These are phyloP conservation scores for Dryas integrifolia DNA, from an alignment of 331 rosid genomes.

Conservation along the genomic window DNA sequence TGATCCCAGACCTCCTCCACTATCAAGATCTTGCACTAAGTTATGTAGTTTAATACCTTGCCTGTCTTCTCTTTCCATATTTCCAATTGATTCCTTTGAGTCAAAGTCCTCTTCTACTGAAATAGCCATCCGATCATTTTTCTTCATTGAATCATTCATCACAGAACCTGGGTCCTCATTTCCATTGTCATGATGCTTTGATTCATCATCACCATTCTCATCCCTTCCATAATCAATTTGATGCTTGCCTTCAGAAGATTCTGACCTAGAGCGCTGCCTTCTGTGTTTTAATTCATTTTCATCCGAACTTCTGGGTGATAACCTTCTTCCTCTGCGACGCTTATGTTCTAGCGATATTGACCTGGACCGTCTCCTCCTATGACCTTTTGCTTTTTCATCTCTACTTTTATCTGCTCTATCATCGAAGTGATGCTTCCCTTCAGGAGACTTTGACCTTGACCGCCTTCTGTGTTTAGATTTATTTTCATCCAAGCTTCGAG, in stretches of 20 bases:
- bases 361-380: conserved; percentile 45
- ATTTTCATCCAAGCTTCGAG: conserved; percentile 37
- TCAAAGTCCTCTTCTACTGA: conserved; percentile 28
- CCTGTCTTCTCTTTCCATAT: conserved; percentile 25
- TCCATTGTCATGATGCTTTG: conserved; percentile 35
- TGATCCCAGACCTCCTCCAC: conserved; percentile 16
- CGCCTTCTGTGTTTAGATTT: conserved; percentile 38
- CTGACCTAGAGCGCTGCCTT: conserved; percentile 38
- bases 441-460: conserved; percentile 57
- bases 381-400: conserved; percentile 49
- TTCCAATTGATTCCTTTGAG: conserved; percentile 34
- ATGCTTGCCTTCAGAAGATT: conserved; percentile 44
- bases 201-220: conserved; percentile 30
- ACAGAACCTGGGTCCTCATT: conserved; percentile 27
- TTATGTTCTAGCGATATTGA: conserved; percentile 46
- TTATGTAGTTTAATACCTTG: conserved; percentile 28
- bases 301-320: conserved; percentile 42
- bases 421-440: conserved; percentile 35
- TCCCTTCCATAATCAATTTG: conserved; percentile 40
- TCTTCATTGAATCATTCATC: conserved; percentile 22
- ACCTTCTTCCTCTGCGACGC: conserved; percentile 38
- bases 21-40: conserved; percentile 14
- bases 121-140: conserved; percentile 34
- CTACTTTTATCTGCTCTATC: conserved; percentile 44
- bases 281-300: conserved; percentile 38